Evolutionary conservation across 2,329 filamentous ascomycete species (phyloP).

Genomic region (Paecilomyces dactylethromorphus): DNA sequence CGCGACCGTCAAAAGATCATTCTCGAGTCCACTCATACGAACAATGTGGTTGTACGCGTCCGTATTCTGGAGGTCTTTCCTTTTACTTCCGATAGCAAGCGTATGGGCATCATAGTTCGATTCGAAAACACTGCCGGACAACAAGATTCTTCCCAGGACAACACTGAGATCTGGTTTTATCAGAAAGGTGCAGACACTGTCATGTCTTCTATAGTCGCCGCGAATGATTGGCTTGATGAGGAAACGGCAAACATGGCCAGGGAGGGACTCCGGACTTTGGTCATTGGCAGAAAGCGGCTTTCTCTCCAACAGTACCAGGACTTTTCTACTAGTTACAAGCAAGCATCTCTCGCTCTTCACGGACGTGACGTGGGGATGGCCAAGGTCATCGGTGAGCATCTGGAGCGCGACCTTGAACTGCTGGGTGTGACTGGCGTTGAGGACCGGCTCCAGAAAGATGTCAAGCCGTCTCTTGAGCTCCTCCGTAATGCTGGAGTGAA

Average conservation of each 20-base stretch:
- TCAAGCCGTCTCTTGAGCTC: slow-evolving; percentile 90
- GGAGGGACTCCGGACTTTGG: slow-evolving; percentile 87
- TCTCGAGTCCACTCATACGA: slow-evolving; percentile 69
- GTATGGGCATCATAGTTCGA: slow-evolving; percentile 94
- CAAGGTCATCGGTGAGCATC: slow-evolving; percentile 67
- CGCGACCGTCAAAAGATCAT: slow-evolving; percentile 83
- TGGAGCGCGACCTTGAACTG: slow-evolving; percentile 85
- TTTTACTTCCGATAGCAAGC: slow-evolving; percentile 94
- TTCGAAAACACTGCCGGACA: slow-evolving; percentile 59
- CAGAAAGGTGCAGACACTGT: slow-evolving; percentile 98
- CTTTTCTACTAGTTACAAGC: slow-evolving; percentile 67
- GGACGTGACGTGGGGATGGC: slow-evolving; percentile 78
- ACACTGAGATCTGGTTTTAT: slow-evolving; percentile 92
- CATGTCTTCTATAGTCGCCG: slow-evolving; percentile 90
- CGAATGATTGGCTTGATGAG: slow-evolving; percentile 98
- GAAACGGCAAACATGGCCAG: slow-evolving; percentile 99
- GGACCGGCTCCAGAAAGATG: slow-evolving; percentile 90
- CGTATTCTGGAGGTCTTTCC: slow-evolving; percentile 92
- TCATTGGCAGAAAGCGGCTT: slow-evolving; percentile 86
- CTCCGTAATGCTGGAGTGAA: slow-evolving; percentile 96
- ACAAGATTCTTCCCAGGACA: slow-evolving; percentile 44
- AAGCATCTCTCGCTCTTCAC: slow-evolving; percentile 73
- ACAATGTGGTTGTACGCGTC: slow-evolving; percentile 71
- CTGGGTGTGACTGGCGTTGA: slow-evolving; percentile 97
- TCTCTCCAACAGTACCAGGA: slow-evolving; percentile 72